Percentiles rank a stretch among this genome's conserved stretches.
Conservation (phyloP, 371 early-diverging fungal species). For the Lichtheimia ramosa region DNA sequence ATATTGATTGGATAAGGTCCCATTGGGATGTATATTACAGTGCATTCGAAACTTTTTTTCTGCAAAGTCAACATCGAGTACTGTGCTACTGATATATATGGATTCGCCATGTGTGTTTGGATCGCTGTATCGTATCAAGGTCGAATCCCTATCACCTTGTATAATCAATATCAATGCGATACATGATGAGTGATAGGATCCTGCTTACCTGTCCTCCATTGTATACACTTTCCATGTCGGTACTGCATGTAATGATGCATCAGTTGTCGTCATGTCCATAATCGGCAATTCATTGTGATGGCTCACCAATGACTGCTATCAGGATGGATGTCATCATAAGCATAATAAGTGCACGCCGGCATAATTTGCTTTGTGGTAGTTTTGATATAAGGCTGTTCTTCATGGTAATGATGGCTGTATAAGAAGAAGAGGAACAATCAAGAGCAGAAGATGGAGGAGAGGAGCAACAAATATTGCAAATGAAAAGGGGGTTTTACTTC, state of each 20-base stretch:
- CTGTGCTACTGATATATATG: constrained; percentile 23
- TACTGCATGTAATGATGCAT: constrained; percentile 9
- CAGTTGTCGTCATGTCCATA: background rate
- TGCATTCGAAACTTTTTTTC: constrained; percentile 30
- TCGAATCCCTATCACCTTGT: constrained; percentile 12
- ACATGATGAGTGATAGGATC: too few relatives aligned
- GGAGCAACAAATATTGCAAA: background rate
- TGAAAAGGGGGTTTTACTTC: background rate
- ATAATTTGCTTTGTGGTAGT: background rate
- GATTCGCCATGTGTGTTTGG: constrained; percentile 31
- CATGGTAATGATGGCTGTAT: background rate
- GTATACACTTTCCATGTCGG: constrained; percentile 39
- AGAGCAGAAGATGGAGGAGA: background rate
- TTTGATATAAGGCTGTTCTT: background rate
- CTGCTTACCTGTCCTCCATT: constrained; percentile 34
- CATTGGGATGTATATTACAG: constrained; percentile 30
- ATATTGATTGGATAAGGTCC: constrained; percentile 25
- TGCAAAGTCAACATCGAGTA: constrained; percentile 30
- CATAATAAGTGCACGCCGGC: background rate
- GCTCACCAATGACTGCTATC: constrained; percentile 12
- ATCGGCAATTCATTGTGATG: background rate
- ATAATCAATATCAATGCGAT: too few relatives aligned
- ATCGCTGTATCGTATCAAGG: constrained; percentile 23
- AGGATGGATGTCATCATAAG: background rate
- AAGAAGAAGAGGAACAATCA: background rate